These are phyloP conservation scores for Tremellales sp. DNA, from an alignment of 1,284 basidiomycete genomes.

Conservation along the genomic window DNA sequence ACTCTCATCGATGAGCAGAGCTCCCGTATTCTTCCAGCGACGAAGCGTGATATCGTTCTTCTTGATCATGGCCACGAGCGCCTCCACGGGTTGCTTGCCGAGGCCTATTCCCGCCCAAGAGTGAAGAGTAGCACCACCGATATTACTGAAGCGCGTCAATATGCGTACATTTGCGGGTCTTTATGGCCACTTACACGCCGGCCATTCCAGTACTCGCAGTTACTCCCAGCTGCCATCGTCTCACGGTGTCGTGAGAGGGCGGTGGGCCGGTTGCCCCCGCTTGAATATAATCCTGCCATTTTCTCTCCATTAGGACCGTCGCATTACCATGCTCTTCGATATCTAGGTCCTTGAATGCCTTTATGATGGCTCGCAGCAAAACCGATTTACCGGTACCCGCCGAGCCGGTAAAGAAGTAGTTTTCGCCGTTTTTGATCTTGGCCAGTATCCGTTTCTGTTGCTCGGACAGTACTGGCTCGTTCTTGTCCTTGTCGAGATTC, in stretches of 20 bases:
- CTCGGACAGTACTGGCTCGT: constrained; percentile 21
- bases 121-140: constrained; percentile 60
- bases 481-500: constrained; percentile 40
- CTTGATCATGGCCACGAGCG: constrained; percentile 49
- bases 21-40: constrained; percentile 56
- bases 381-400: constrained; percentile 95
- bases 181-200: constrained; percentile 28
- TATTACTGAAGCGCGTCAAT: constrained; percentile 49
- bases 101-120: constrained; percentile 57
- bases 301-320: background rate
- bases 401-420: constrained; percentile 93
- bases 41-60: constrained; percentile 44
- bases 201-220: constrained; percentile 66
- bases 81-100: constrained; percentile 45
- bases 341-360: constrained; percentile 52
- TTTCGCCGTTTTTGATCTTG: constrained; percentile 63
- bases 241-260: background rate
- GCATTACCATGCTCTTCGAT: background rate
- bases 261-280: constrained; percentile 1
- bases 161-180: too few relatives aligned
- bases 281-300: constrained; percentile 3
- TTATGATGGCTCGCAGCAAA: constrained; percentile 76
- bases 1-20: constrained; percentile 70
- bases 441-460: constrained; percentile 70
- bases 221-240: constrained; percentile 56